phyloP scores from a whole-genome alignment of 129 eudicot genomes.

The Saussurea involucrata region DNA sequence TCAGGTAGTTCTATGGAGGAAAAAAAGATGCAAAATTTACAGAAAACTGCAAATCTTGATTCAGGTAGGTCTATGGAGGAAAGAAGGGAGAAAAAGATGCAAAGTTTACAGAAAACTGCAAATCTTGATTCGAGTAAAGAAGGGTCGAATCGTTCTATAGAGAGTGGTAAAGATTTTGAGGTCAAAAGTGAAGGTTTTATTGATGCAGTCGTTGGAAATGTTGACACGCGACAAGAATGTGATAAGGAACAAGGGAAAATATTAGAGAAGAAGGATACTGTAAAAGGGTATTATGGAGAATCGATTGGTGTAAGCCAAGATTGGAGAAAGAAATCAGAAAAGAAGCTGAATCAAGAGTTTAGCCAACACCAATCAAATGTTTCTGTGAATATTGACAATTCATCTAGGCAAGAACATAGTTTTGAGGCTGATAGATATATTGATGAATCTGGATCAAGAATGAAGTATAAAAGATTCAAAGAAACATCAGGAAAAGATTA shows the following conservation, averaged over 20 bases:
- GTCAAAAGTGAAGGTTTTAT: slow-evolving; percentile 28
- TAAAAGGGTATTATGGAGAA: slow-evolving; percentile 25
- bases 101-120: slow-evolving; percentile 22
- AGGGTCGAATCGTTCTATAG: slow-evolving; percentile 51
- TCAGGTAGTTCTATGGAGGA: too few relatives aligned
- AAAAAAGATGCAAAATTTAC: slow-evolving; percentile 16
- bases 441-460: slow-evolving; percentile 32
- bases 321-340: slow-evolving; percentile 78
- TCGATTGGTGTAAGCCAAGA: slow-evolving; percentile 33
- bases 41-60: slow-evolving; percentile 29
- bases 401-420: slow-evolving; percentile 16
- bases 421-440: slow-evolving; percentile 20
- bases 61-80: slow-evolving; percentile 40
- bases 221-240: slow-evolving; percentile 20
- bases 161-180: slow-evolving; percentile 39
- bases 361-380: slow-evolving; percentile 22
- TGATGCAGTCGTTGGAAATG: slow-evolving; percentile 25
- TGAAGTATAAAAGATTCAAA: slow-evolving; percentile 40
- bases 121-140: slow-evolving; percentile 39
- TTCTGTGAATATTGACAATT: slow-evolving; percentile 25
- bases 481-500: slow-evolving; percentile 15
- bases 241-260: slow-evolving; percentile 21
- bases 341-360: slow-evolving; percentile 51
- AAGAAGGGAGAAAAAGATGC: slow-evolving; percentile 18
- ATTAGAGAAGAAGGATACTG: slow-evolving; percentile 25